These are phyloP conservation scores for Silene conica DNA, from an alignment of 148 eudicot species.

Conservation along the genomic window DNA sequence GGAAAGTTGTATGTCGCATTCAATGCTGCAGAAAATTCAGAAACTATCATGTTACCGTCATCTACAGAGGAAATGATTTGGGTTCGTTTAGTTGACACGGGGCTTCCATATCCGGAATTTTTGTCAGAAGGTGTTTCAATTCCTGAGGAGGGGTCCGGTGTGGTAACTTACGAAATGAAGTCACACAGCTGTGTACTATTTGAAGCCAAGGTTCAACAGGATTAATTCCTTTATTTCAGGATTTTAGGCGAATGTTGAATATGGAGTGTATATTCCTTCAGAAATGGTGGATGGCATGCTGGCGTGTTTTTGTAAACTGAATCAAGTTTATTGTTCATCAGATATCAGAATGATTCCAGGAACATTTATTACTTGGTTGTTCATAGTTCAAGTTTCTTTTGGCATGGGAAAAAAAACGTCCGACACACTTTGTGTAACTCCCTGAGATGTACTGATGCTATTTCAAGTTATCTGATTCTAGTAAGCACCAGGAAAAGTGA, in stretches of 20 bases:
- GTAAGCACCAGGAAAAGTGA: too few relatives aligned
- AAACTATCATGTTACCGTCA: constrained; percentile 51
- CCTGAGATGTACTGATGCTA: too few relatives aligned
- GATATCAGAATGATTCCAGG: too few relatives aligned
- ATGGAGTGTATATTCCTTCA: constrained; percentile 6
- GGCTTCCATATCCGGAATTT: constrained; percentile 75
- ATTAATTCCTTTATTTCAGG: neutral
- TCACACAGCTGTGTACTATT: constrained; percentile 76
- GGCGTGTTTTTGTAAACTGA: neutral
- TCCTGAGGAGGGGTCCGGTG: constrained; percentile 43
- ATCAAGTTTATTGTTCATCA: too few relatives aligned
- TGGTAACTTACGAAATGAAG: constrained; percentile 56
- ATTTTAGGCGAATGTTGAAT: neutral
- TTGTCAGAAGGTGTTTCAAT: constrained; percentile 59
- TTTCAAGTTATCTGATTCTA: too few relatives aligned
- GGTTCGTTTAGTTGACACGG: constrained; percentile 80
- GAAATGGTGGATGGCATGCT: neutral
- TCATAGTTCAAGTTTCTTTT: too few relatives aligned
- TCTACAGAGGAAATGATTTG: constrained; percentile 49
- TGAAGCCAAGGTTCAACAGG: constrained; percentile 45
- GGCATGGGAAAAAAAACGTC: too few relatives aligned
- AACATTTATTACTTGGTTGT: too few relatives aligned
- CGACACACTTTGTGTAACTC: too few relatives aligned
- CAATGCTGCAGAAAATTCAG: constrained; percentile 44
- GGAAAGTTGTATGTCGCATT: constrained; percentile 72